These are phyloP conservation scores for Linnemannia hyalina DNA, from an alignment of 192 early-diverging fungal genomes.

Conservation along the genomic window DNA sequence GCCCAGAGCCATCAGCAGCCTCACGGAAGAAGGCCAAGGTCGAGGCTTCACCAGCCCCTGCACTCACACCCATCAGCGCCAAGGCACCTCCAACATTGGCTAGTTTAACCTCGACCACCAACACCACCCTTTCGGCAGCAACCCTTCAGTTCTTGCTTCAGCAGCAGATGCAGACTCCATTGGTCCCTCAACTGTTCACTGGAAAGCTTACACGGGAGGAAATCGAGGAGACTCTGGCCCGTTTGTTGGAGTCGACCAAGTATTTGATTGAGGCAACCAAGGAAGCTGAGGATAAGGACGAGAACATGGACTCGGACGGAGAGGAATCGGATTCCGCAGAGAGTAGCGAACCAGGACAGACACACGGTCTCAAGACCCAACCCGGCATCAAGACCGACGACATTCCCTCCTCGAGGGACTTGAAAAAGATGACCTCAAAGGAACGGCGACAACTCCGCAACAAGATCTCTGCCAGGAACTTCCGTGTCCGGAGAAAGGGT, in stretches of 20 bases:
- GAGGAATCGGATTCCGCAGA: not conserved
- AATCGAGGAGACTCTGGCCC: conserved; percentile 34
- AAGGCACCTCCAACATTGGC: conserved; percentile 3
- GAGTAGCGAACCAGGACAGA: conserved; percentile 9
- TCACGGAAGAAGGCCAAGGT: conserved; percentile 36
- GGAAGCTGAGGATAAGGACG: conserved; percentile 14
- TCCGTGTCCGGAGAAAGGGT: conserved; percentile 86
- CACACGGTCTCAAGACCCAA: conserved; percentile 46
- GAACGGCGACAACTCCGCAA: conserved; percentile 87
- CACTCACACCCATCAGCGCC: not conserved
- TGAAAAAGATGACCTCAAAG: conserved; percentile 77
- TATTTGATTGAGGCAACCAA: conserved; percentile 19
- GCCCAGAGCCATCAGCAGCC: conserved; percentile 35
- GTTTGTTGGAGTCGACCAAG: conserved; percentile 45
- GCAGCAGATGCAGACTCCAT: conserved; percentile 40
- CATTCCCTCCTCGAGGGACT: conserved; percentile 57
- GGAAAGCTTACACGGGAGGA: conserved; percentile 36
- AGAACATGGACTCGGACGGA: not conserved
- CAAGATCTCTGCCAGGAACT: conserved; percentile 90
- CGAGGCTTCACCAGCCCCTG: not conserved
- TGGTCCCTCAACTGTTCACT: conserved; percentile 44
- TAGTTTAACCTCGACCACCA: conserved; percentile 1
- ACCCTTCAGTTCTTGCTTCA: conserved; percentile 47
- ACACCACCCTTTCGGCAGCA: conserved; percentile 45
- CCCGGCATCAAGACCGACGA: conserved; percentile 53